Percentiles rank a stretch among this genome's conserved stretches.
These are phyloP conservation scores for Ophiostoma novo-ulmi DNA, from an alignment of 2,329 filamentous ascomycete species.

Conservation along the genomic window DNA sequence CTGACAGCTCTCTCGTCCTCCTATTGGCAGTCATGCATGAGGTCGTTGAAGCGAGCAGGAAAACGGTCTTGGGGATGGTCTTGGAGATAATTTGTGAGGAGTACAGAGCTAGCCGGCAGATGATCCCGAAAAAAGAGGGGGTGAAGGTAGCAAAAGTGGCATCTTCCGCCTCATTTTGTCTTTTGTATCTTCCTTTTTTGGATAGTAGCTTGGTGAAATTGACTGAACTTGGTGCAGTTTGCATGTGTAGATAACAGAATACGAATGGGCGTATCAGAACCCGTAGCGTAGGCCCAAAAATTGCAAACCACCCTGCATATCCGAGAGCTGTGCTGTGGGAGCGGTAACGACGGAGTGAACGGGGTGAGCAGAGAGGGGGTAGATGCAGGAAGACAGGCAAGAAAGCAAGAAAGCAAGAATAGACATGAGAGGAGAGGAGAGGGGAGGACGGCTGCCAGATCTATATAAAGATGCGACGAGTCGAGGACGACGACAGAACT, in stretches of 20 bases:
- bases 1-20: neutral
- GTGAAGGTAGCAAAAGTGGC: constrained; percentile 1
- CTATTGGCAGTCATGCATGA: neutral
- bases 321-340: neutral
- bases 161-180: neutral
- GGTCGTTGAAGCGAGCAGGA: neutral
- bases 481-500: constrained; percentile 7
- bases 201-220: neutral
- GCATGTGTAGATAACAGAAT: constrained; percentile 1
- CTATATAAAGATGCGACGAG: constrained; percentile 13
- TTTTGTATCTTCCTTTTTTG: neutral
- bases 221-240: neutral
- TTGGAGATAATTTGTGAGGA: neutral
- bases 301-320: constrained; percentile 9
- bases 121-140: constrained; percentile 8
- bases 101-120: constrained; percentile 10
- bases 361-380: neutral
- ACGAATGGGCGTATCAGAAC: neutral
- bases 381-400: neutral
- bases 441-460: neutral
- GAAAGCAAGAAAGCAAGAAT: neutral
- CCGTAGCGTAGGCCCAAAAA: neutral
- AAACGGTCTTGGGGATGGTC: neutral
- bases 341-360: constrained; percentile 1
- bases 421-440: neutral